These are phyloP conservation scores for Dendrocalamus latiflorus DNA, from an alignment of 202 grass and related monocot genomes.

Conservation along the genomic window DNA sequence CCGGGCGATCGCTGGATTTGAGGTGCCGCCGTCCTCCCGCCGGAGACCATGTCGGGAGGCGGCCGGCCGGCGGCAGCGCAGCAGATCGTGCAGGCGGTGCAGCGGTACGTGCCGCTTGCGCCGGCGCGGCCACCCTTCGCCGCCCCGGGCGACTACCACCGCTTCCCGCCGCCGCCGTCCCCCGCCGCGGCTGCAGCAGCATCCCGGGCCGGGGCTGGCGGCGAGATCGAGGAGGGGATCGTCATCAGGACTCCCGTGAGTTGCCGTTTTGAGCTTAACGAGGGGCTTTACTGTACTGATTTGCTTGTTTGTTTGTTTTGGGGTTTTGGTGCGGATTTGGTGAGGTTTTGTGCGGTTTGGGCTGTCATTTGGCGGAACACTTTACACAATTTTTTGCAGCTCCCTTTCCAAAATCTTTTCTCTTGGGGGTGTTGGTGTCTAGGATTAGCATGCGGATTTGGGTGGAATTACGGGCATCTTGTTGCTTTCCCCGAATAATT, in stretches of 20 bases:
- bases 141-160: constrained; percentile 47
- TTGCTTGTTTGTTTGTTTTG: not conserved
- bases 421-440: not conserved
- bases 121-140: constrained; percentile 20
- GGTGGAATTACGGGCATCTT: not conserved
- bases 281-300: not conserved
- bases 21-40: not conserved
- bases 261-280: not conserved
- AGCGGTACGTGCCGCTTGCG: constrained; percentile 10
- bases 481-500: not conserved
- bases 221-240: constrained; percentile 50
- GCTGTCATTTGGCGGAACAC: constrained; percentile 7
- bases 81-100: constrained; percentile 54
- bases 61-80: constrained; percentile 20
- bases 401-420: not conserved
- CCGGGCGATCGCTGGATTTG: constrained; percentile 21
- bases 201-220: not conserved
- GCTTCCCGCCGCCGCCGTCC: constrained; percentile 3
- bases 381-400: not conserved
- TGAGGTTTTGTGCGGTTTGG: constrained; percentile 15
- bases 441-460: not conserved
- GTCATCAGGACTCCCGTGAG: constrained; percentile 53
- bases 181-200: constrained; percentile 1
- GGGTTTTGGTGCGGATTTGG: constrained; percentile 2
- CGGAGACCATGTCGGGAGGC: constrained; percentile 48